Evolutionary conservation across 768 basidiomycete genomes (phyloP).

Genomic region (Leucosporidium scottii): DNA sequence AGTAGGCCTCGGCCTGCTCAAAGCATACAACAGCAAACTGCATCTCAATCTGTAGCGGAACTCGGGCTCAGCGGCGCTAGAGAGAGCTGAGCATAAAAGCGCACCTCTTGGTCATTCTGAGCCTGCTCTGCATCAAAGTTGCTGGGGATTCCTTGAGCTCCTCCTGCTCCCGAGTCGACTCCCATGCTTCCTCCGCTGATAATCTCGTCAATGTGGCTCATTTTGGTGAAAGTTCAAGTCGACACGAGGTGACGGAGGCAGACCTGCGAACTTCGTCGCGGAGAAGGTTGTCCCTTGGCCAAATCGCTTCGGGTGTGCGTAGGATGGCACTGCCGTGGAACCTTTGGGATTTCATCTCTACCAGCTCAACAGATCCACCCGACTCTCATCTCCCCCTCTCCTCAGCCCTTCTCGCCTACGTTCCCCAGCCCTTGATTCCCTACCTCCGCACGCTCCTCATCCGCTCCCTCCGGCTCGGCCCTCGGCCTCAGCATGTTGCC

Average conservation of each 20-base stretch:
- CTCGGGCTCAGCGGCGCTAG: not conserved
- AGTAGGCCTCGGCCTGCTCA: constrained; percentile 96
- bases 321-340: not conserved
- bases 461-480: constrained; percentile 65
- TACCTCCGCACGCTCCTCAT: constrained; percentile 50
- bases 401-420: constrained; percentile 12
- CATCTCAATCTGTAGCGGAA: constrained; percentile 72
- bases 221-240: not conserved
- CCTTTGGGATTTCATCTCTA: not conserved
- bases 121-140: constrained; percentile 24
- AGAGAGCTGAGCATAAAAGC: not conserved
- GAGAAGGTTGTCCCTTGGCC: not conserved
- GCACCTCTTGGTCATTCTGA: constrained; percentile 22
- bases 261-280: not conserved
- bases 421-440: constrained; percentile 28
- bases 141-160: not conserved
- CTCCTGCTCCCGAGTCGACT: not conserved
- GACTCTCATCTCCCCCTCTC: constrained; percentile 24
- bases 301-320: not conserved
- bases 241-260: not conserved
- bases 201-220: constrained; percentile 24
- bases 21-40: constrained; percentile 96
- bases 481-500: constrained; percentile 80
- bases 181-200: constrained; percentile 11
- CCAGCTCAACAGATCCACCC: not conserved